phyloP scores from a whole-genome alignment of 2,329 filamentous ascomycete genomes.

The Calonectria hawksworthii region DNA sequence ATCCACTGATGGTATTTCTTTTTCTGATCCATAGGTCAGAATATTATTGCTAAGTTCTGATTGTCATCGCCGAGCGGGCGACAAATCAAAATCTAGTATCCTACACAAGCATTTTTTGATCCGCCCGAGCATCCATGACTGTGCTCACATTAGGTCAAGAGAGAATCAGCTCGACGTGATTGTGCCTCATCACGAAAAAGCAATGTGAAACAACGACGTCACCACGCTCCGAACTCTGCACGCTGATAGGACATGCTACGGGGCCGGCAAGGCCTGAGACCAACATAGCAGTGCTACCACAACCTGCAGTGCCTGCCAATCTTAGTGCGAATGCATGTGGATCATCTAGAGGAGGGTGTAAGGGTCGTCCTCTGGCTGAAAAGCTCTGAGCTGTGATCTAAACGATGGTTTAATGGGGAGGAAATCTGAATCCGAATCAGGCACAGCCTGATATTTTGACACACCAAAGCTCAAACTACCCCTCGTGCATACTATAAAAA shows the following conservation, averaged over 20 bases:
- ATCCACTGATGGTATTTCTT: background rate
- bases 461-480: no score
- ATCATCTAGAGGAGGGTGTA: background rate
- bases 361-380: no score
- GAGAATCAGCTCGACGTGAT: background rate
- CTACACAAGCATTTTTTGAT: background rate
- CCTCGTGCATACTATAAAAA: background rate
- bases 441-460: background rate
- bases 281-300: background rate
- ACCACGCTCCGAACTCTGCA: background rate
- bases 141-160: background rate
- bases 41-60: background rate
- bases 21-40: background rate
- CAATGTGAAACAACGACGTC: background rate
- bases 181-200: background rate
- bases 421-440: background rate
- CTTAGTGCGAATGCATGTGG: background rate
- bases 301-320: background rate
- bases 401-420: background rate
- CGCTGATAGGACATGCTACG: background rate
- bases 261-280: background rate
- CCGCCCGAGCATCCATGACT: background rate
- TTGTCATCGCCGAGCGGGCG: background rate
- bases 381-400: background rate
- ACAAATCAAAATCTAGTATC: background rate